Evolutionary conservation across 495 filamentous ascomycete genomes (phyloP), one percentile per base, ranked within the genome.

Genomic region (Endocarpon pusillum): DNA sequence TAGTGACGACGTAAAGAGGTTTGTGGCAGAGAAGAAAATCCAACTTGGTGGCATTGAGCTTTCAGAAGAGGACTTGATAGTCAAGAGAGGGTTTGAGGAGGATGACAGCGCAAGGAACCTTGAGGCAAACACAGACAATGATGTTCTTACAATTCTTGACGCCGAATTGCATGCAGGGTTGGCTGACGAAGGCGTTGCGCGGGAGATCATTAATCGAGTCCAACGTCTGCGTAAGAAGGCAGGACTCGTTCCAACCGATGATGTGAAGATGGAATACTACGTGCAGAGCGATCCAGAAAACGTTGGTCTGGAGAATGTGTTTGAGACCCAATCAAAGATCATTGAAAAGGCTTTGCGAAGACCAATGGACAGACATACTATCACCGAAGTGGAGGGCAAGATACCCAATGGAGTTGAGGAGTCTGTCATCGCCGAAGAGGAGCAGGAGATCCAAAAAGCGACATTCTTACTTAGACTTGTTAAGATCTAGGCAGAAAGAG

Each of bases 391-490:
- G 35, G 73, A 75, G 22, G 75, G 73, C 14, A 54, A 77, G 61
- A 66, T 67, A 23, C 61, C 54, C 24, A 61, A 68, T 15, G 69
- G 61, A 9, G 58, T 64, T 34, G 55, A 61, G 24, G 59, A 66
- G 33, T 71, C 71, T 25, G 57, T 85, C 32, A 83, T 94, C 43
- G 61, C 71, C 35, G 69, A 91, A 51, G 87, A 94, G 52, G 78
- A 92, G 54, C 77, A 86, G 42, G 85, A 94, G 58, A 71, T 94
- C 33, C 79, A 83, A 46, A 82, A 79, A 46, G 81, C 83, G 0
- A 83, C 73, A 5, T 85, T 93, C 58, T 59, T 89, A 61, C 52
- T 94, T 53, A 73, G 83, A 44, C 50, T 94, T 41, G 54, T 92
- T 36, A 85, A 74, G 59, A 56, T 93, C 36, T 86, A 65, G 53